Percentiles rank a stretch among this genome's conserved stretches.
Conservation (phyloP, 1,284 basidiomycete species). For the Apiotrichum veenhuisii region DNA sequence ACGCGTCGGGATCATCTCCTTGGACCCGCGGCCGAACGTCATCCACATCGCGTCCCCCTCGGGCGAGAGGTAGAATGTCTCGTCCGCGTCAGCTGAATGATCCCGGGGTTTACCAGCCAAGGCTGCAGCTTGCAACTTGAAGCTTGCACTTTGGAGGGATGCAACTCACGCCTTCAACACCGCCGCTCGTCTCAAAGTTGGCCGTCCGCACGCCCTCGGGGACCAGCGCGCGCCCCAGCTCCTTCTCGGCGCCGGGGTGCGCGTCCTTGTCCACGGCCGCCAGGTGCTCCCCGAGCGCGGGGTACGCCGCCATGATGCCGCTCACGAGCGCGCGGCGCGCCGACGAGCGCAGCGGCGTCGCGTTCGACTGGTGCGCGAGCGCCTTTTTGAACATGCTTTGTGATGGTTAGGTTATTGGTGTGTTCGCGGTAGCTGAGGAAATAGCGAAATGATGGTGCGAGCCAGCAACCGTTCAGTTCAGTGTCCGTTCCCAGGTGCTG, state of each 20-base stretch:
- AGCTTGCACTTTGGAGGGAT: background rate
- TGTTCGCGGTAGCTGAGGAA: too few relatives aligned
- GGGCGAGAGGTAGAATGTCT: conserved; percentile 56
- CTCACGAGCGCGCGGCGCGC: conserved; percentile 42
- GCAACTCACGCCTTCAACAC: conserved; percentile 40
- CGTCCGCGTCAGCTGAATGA: conserved; percentile 35
- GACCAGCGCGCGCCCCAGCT: conserved; percentile 37
- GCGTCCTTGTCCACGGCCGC: conserved; percentile 5
- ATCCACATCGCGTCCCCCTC: conserved; percentile 81
- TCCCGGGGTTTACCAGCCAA: too few relatives aligned
- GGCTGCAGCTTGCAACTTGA: too few relatives aligned
- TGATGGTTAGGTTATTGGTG: too few relatives aligned
- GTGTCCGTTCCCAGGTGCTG: too few relatives aligned
- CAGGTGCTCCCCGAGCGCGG: conserved; percentile 15
- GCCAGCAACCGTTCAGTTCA: too few relatives aligned
- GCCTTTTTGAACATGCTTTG: conserved; percentile 48
- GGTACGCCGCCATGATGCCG: conserved; percentile 36
- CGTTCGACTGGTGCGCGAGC: conserved; percentile 44
- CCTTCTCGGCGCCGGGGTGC: conserved; percentile 28
- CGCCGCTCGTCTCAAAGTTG: conserved; percentile 43
- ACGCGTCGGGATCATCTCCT: conserved; percentile 67
- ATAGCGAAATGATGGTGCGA: too few relatives aligned
- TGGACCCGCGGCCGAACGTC: conserved; percentile 57
- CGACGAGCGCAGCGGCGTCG: conserved; percentile 47
- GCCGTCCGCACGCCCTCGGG: conserved; percentile 42